These are phyloP conservation scores for Penicillium sp. DNA, from an alignment of 2,329 filamentous ascomycete species.

Conservation along the genomic window DNA sequence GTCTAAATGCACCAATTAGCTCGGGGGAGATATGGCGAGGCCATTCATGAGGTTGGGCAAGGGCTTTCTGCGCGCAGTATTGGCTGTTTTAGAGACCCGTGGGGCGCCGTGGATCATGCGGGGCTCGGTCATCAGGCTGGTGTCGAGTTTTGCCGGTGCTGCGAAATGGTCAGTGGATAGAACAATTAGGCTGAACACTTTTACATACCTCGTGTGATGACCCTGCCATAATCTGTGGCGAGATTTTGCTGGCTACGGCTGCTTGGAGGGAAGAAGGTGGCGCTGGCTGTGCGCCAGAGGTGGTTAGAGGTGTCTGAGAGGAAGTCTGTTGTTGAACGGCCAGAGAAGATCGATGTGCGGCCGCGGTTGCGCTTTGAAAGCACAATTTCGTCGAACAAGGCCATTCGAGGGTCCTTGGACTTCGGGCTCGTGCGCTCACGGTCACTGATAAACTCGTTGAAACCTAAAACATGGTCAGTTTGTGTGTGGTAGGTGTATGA, in stretches of 20 bases:
- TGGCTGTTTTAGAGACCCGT: conserved; percentile 51
- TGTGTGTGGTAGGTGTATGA: background rate
- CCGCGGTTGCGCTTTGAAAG: conserved; percentile 65
- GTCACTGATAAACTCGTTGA: conserved; percentile 67
- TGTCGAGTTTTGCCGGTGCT: conserved; percentile 81
- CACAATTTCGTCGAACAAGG: conserved; percentile 66
- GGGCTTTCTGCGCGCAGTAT: conserved; percentile 45
- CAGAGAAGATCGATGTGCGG: conserved; percentile 57
- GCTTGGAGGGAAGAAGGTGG: conserved; percentile 56
- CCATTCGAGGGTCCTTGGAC: conserved; percentile 57
- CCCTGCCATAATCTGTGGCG: conserved; percentile 53
- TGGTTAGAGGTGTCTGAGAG: conserved; percentile 65
- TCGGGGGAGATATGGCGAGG: conserved; percentile 38
- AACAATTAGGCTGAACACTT: conserved; percentile 5
- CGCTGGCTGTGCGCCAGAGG: conserved; percentile 63
- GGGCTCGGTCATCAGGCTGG: conserved; percentile 86
- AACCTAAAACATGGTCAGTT: conserved; percentile 41
- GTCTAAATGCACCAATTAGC: conserved; percentile 23
- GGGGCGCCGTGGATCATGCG: conserved; percentile 88
- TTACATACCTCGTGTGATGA: conserved; percentile 52
- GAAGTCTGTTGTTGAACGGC: conserved; percentile 54
- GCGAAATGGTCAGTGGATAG: conserved; percentile 48
- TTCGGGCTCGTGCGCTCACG: conserved; percentile 56
- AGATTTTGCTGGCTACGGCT: conserved; percentile 48
- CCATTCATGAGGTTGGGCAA: conserved; percentile 47